phyloP scores from a whole-genome alignment of 2,329 filamentous ascomycete species.

The Aspergillus thermomutatus region DNA sequence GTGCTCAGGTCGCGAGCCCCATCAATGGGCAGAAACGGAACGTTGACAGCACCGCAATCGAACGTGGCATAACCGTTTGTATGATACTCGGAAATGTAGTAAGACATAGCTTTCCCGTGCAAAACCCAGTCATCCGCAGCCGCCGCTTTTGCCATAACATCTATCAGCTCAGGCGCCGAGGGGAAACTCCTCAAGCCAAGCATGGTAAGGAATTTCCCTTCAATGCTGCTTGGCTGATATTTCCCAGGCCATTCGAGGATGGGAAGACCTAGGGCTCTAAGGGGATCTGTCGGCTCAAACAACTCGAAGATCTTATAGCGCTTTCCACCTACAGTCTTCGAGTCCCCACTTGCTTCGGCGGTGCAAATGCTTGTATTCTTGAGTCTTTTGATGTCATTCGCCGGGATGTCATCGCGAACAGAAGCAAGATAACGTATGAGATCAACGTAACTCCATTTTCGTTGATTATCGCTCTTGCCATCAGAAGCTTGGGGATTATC shows the following conservation, averaged over 20 bases:
- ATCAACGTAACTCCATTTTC: constrained; percentile 88
- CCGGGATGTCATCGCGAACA: constrained; percentile 83
- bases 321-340: constrained; percentile 54
- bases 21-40: constrained; percentile 70
- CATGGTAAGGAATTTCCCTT: constrained; percentile 69
- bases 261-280: constrained; percentile 69
- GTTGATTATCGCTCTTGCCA: constrained; percentile 45
- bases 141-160: constrained; percentile 67
- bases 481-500: constrained; percentile 50
- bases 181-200: constrained; percentile 75
- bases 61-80: constrained; percentile 70
- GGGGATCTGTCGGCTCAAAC: constrained; percentile 70
- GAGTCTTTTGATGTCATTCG: constrained; percentile 74
- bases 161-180: constrained; percentile 68
- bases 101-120: constrained; percentile 69
- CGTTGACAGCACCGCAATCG: constrained; percentile 54
- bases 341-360: constrained; percentile 59
- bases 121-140: constrained; percentile 51
- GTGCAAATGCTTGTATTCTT: constrained; percentile 77
- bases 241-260: constrained; percentile 79
- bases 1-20: constrained; percentile 62
- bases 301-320: constrained; percentile 72
- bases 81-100: constrained; percentile 78
- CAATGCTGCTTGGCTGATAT: constrained; percentile 62
- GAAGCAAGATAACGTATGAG: constrained; percentile 91